A percentile compares a stretch with the other conserved stretches of the same genome.
Evolutionary conservation across 148 eudicot species (phyloP).

Genomic region (Pharnaceum exiguum): DNA sequence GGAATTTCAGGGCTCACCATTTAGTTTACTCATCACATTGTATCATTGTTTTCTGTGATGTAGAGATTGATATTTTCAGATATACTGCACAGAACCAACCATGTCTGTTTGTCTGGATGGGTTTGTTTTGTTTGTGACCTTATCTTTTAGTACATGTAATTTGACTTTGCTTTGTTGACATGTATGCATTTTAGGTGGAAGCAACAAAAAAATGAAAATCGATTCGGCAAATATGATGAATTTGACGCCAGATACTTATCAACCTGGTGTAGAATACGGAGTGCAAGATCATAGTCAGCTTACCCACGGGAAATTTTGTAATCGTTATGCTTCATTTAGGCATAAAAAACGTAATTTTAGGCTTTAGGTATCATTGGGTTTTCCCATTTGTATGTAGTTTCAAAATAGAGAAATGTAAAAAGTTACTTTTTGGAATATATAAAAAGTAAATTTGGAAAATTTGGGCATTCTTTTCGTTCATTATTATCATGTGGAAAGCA

Average conservation of each 20-base stretch:
- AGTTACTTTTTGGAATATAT: too few relatives aligned
- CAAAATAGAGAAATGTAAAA: background rate
- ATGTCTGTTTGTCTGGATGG: background rate
- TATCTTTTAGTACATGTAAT: background rate
- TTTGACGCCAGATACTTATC: constrained; percentile 17
- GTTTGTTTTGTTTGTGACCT: too few relatives aligned
- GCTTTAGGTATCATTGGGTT: background rate
- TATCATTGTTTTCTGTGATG: too few relatives aligned
- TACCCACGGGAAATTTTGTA: constrained; percentile 8
- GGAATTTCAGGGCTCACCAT: too few relatives aligned
- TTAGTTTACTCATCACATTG: too few relatives aligned
- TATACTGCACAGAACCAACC: background rate
- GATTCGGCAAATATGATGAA: constrained; percentile 12
- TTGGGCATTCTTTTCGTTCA: too few relatives aligned
- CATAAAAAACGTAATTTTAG: constrained; percentile 3
- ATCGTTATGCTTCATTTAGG: background rate
- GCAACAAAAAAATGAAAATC: constrained; percentile 17
- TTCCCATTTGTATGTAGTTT: background rate
- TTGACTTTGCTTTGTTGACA: constrained; percentile 11
- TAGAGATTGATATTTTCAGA: too few relatives aligned
- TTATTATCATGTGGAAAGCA: too few relatives aligned
- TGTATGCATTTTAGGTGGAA: constrained; percentile 18
- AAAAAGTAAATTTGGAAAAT: too few relatives aligned
- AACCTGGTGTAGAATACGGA: constrained; percentile 12
- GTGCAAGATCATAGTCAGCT: constrained; percentile 12